Conservation (phyloP, 306 rosid species). For the Senna tora region DNA sequence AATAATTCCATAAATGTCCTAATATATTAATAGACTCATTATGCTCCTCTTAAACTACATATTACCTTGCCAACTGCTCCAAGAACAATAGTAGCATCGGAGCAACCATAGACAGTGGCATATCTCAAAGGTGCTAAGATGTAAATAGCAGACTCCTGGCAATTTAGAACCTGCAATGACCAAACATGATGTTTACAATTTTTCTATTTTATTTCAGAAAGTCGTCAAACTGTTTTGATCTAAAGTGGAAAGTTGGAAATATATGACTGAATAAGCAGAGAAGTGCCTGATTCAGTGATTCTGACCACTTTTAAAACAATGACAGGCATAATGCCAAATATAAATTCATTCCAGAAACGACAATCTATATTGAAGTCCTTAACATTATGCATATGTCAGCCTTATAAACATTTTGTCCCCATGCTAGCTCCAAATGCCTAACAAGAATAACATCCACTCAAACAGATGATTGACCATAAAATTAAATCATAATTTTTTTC, state of each 20-base stretch:
- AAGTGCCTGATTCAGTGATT: slow-evolving; percentile 5
- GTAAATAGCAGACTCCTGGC: slow-evolving; percentile 78
- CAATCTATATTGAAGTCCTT: neutral
- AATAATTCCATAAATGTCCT: slow-evolving; percentile 19
- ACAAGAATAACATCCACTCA: neutral
- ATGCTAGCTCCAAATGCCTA: neutral
- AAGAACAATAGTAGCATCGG: slow-evolving; percentile 89
- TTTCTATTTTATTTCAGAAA: neutral
- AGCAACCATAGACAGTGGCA: slow-evolving; percentile 93
- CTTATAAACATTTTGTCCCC: neutral
- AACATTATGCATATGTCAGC: neutral
- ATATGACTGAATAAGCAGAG: neutral
- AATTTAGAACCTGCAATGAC: slow-evolving; percentile 81
- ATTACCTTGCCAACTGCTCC: slow-evolving; percentile 99
- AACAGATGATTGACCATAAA: neutral
- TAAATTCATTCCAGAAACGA: neutral
- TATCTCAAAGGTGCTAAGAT: slow-evolving; percentile 88
- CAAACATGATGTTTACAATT: slow-evolving; percentile 30
- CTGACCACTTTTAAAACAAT: neutral
- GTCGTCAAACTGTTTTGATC: neutral
- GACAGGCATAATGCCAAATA: neutral
- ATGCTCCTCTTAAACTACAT: slow-evolving; percentile 21
- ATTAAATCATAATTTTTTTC: neutral
- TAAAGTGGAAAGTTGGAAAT: neutral
- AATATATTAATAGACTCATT: slow-evolving; percentile 19